These are phyloP conservation scores for Pichia sp. DNA, from an alignment of 1,139 yeast genomes.

Conservation along the genomic window DNA sequence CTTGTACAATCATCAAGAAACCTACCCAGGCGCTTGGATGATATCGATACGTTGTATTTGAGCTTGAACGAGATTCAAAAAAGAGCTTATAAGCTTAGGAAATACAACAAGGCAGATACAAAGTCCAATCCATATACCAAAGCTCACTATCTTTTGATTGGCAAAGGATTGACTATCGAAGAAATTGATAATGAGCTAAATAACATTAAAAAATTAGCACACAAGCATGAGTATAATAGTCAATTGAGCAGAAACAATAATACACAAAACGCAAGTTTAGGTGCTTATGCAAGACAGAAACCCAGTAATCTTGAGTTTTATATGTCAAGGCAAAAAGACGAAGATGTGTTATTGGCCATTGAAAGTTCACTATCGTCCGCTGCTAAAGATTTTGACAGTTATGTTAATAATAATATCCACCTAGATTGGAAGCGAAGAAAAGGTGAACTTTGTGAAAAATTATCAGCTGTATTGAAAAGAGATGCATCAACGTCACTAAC, in stretches of 20 bases:
- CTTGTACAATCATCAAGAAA: slow-evolving; percentile 67
- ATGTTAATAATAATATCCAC: slow-evolving; percentile 65
- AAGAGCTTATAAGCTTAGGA: slow-evolving; percentile 60
- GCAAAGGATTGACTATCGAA: slow-evolving; percentile 85
- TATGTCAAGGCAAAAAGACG: slow-evolving; percentile 69
- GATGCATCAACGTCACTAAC: slow-evolving; percentile 18
- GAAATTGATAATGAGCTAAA: slow-evolving; percentile 42
- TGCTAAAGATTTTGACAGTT: slow-evolving; percentile 76
- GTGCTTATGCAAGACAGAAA: slow-evolving; percentile 1
- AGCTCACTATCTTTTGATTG: slow-evolving; percentile 87
- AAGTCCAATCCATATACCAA: slow-evolving; percentile 54
- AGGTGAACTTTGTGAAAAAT: slow-evolving; percentile 63
- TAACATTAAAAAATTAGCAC: neutral
- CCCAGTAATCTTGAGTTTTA: slow-evolving; percentile 47
- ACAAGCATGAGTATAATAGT: slow-evolving; percentile 1
- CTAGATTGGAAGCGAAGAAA: slow-evolving; percentile 83
- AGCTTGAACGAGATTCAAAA: slow-evolving; percentile 75
- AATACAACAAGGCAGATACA: slow-evolving; percentile 34
- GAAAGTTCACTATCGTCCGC: slow-evolving; percentile 75
- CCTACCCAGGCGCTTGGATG: slow-evolving; percentile 60
- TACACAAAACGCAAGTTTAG: neutral
- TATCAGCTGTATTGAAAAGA: slow-evolving; percentile 44
- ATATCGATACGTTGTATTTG: slow-evolving; percentile 67
- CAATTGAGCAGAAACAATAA: neutral
- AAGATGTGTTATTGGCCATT: slow-evolving; percentile 75